These are phyloP conservation scores for Cocos nucifera DNA, from an alignment of 176 grass and related monocot species.

Conservation along the genomic window DNA sequence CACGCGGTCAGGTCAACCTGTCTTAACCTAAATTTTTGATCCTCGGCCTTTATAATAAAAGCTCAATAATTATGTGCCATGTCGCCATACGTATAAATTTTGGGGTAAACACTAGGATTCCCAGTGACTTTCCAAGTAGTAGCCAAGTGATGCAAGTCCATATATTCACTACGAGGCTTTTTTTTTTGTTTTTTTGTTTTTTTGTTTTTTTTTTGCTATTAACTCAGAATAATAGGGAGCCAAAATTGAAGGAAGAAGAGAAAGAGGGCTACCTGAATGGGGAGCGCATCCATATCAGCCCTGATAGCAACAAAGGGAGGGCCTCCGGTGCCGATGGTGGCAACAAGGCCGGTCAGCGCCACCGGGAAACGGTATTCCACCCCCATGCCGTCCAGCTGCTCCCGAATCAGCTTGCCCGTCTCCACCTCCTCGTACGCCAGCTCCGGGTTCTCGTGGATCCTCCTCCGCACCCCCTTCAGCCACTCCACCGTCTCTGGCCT, in stretches of 20 bases:
- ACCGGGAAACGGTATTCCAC: conserved; percentile 56
- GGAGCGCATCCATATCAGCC: conserved; percentile 95
- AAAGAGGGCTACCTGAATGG: conserved; percentile 54
- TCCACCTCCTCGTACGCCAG: conserved; percentile 95
- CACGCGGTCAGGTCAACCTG: too few species aligned
- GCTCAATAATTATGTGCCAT: too few species aligned
- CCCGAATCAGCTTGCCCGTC: conserved; percentile 65
- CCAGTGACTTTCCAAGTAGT: too few species aligned
- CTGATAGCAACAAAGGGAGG: conserved; percentile 68
- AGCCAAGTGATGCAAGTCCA: too few species aligned
- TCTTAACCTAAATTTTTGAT: too few species aligned
- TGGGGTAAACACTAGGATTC: too few species aligned
- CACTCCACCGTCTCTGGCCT: conserved; percentile 40
- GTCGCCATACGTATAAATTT: too few species aligned
- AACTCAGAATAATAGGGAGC: background rate
- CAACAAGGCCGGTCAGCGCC: conserved; percentile 74
- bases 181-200: background rate
- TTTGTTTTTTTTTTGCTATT: background rate
- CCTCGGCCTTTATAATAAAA: too few species aligned
- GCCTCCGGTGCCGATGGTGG: conserved; percentile 56
- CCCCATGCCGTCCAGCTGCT: conserved; percentile 48
- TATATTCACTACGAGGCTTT: too few species aligned
- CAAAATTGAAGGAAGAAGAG: background rate
- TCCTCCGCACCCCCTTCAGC: conserved; percentile 46
- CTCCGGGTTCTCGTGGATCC: conserved; percentile 85